Base-by-base conservation (phyloP, 2,329 filamentous ascomycete genomes). In the Ophiosphaerella narmari region DNA sequence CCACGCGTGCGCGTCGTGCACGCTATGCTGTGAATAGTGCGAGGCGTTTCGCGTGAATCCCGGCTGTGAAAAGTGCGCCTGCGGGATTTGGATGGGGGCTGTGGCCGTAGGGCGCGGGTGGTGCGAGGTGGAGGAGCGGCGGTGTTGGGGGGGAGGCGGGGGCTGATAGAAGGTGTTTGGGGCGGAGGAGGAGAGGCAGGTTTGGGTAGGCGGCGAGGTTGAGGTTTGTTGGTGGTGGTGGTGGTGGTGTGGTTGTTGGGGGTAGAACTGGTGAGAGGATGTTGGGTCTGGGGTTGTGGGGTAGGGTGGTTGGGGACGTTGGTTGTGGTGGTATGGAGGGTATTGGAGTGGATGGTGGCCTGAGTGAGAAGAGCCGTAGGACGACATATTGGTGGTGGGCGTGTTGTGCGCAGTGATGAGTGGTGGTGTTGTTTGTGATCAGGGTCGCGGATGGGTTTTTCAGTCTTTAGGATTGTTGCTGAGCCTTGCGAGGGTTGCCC, bases 351-450 rank as follows among this genome's bases (percentile, higher is more conserved):
- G 42, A 36, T 52, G 55, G 34, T 59, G 55, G 21, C 50, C 55
- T 3, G 52, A 60, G 37, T 50, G 54, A 48, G 47, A 54, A 14
- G 60, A 60, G 49, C 50, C 57, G 54, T 60, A 63, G 24, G 62
- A 63, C 21, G 62, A 63, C 62, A 65, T 59, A 8, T 33, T 55
- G 45, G 24, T 47, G 45, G 33, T 35, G 35, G 12, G 1, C 39
- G 35, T 46, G 35, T 11, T 5, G 21, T 29, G 13, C 23, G 12
- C 23, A 36, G 13, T 46, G 7, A 24, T 16, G 3, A 18, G 18
- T 11, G 7, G 13, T 21, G 26, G 11, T 29, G 11, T 11, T 29
- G 26, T 29, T 7, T 11, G 6, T 29, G 26, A 29, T 3, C 26
- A 3, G 11, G 26, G 26, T 4, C 6, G 7, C 6, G 11, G 26